Base-by-base conservation (phyloP, 2,329 filamentous ascomycete species). In the Pseudopyrenochaeta lycopersici region DNA sequence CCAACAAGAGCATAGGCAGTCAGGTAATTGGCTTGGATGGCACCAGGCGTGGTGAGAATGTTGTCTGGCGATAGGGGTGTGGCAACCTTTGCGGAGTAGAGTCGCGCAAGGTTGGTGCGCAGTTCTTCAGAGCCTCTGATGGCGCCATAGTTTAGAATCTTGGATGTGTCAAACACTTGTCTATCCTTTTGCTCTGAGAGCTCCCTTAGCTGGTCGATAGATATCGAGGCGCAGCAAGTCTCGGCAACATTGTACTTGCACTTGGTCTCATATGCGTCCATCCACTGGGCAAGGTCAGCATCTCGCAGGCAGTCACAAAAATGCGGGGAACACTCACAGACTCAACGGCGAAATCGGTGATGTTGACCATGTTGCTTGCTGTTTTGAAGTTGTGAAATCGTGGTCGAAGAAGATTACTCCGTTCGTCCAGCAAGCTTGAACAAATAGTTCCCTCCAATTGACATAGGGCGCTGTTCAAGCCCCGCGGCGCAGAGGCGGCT, bases 1-100 rank as follows among this genome's bases (percentile, higher is more conserved):
- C 85, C 85, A 2, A 95, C 71, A 6, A 95, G 80, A 1, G 88
- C 81, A 72, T 93, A 93, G 7, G 95, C 83, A 2, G 88, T 78
- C n/a, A 95, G 77, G 64, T 92, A 91, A 69, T 96, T 96, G n/a
- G 91, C 92, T 5, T 86, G 83, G 45, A 96, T 96, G 12, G 91
- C 91, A 9, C 92, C 92, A 27, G 89, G 85, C 0, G 90, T 91
- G 53, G 94, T 87, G 47, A 96, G 75, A 35, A 96, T 82, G 64
- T 90, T 87, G 14, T 92, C 86, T 1, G 71, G 77, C 15, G 81
- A 74, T 10, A 86, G 70, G 4, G 78, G 77, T 1, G 74, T 77
- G 1, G 75, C 72, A 56, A 76, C 76, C 56, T 85, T 84, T 18
- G 81, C 80, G 4, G 85, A 86, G 69, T 91, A 91, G 3, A 90